Conservation (phyloP, 2,329 filamentous ascomycete species). For the Cladosporium cucumerinum region DNA sequence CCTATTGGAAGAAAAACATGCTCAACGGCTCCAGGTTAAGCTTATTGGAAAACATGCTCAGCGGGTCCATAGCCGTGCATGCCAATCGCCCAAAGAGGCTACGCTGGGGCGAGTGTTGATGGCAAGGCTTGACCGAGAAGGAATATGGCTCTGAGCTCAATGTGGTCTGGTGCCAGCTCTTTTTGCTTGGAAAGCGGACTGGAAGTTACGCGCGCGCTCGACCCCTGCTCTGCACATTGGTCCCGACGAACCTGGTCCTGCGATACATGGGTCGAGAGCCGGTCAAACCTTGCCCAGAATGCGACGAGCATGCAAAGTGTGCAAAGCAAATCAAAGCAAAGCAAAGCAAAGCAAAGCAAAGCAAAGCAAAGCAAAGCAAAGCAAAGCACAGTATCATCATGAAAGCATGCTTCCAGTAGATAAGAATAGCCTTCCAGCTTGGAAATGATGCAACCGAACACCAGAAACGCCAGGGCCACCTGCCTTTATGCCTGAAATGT, state of each 20-base stretch:
- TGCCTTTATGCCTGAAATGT: background rate
- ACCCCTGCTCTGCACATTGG: background rate
- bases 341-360: too few species aligned
- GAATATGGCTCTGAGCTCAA: background rate
- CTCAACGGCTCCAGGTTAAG: too few species aligned
- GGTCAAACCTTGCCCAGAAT: too few species aligned
- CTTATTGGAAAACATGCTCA: background rate
- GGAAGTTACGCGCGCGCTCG: background rate
- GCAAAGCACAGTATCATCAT: background rate
- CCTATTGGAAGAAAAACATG: background rate
- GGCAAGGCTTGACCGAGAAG: background rate
- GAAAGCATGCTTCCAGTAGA: background rate
- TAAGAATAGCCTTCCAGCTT: background rate
- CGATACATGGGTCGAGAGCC: too few species aligned
- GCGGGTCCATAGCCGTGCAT: background rate
- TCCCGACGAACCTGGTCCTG: background rate
- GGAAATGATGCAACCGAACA: constrained; percentile 1
- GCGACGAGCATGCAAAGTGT: too few species aligned
- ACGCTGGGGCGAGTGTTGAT: background rate
- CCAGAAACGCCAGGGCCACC: background rate
- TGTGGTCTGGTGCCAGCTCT: background rate
- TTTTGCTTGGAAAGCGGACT: background rate
- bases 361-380: too few species aligned
- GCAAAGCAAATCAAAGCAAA: too few species aligned
- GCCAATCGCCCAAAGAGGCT: background rate